Percentiles rank a stretch among this genome's conserved stretches.
Conservation (phyloP, 345 rosid species). For the Kernera saxatilis region DNA sequence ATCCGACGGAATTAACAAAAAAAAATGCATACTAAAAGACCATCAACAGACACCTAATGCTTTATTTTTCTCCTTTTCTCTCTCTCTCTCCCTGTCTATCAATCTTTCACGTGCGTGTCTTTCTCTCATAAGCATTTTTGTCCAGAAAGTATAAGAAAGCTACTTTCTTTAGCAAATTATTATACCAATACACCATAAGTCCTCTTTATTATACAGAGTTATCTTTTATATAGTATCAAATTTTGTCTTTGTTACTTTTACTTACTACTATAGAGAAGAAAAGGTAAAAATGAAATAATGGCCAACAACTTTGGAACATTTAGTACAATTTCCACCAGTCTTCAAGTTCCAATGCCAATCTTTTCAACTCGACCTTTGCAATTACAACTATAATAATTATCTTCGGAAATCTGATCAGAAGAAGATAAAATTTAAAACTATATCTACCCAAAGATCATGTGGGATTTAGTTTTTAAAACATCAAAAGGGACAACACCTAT, state of each 20-base stretch:
- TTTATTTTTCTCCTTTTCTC: not conserved
- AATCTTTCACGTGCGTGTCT: not conserved
- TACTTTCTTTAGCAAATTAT: not conserved
- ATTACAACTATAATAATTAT: slow-evolving; percentile 1
- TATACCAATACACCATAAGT: not conserved
- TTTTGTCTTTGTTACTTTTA: not conserved
- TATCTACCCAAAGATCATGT: slow-evolving; percentile 23
- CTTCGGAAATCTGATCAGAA: not conserved
- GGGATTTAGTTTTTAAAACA: not conserved
- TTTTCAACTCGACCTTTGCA: slow-evolving; percentile 12
- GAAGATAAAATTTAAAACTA: slow-evolving; percentile 1
- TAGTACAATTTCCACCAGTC: slow-evolving; percentile 20
- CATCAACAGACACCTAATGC: too few relatives aligned
- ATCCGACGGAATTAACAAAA: too few relatives aligned
- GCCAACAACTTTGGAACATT: slow-evolving; percentile 22
- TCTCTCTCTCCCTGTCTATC: too few relatives aligned
- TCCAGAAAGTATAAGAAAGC: not conserved
- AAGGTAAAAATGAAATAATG: slow-evolving; percentile 10
- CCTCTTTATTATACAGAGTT: not conserved
- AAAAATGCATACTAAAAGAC: too few relatives aligned
- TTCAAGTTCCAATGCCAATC: slow-evolving; percentile 28
- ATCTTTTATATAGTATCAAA: not conserved
- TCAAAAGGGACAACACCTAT: slow-evolving; percentile 26
- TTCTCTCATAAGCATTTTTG: not conserved
- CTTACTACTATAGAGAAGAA: not conserved